Evolutionary conservation across 2,329 filamentous ascomycete species (phyloP).

Genomic region (Dactylellina parvicollis): DNA sequence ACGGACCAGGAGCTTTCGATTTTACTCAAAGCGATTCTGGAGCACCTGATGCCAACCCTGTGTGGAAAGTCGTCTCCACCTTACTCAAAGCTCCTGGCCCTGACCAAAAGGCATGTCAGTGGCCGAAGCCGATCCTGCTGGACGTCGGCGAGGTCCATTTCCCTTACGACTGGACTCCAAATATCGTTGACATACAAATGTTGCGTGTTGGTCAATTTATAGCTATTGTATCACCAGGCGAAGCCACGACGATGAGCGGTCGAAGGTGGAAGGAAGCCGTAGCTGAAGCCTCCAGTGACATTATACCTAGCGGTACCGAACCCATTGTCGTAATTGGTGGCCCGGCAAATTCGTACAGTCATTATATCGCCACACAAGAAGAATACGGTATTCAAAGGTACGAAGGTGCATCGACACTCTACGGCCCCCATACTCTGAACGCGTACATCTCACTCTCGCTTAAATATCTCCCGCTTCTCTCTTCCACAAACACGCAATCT

Average conservation of each 20-base stretch:
- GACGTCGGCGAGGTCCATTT: conserved; percentile 82
- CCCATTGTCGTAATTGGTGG: conserved; percentile 78
- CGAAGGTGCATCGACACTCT: conserved; percentile 92
- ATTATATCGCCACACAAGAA: conserved; percentile 81
- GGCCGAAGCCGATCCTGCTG: conserved; percentile 82
- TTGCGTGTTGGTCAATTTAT: conserved; percentile 85
- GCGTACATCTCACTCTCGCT: conserved; percentile 89
- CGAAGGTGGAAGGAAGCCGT: conserved; percentile 83
- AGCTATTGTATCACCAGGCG: conserved; percentile 84
- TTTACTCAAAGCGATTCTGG: conserved; percentile 87
- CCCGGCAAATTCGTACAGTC: conserved; percentile 88
- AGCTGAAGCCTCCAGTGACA: conserved; percentile 64
- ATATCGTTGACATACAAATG: conserved; percentile 87
- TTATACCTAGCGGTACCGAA: conserved; percentile 64
- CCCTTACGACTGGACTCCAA: conserved; percentile 89
- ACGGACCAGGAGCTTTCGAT: conserved; percentile 90
- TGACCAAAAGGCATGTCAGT: conserved; percentile 79
- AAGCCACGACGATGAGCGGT: conserved; percentile 92
- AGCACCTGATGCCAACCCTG: conserved; percentile 74
- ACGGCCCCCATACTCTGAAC: conserved; percentile 80
- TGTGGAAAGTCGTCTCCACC: conserved; percentile 81
- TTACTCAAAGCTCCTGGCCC: conserved; percentile 76
- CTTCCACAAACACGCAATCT: conserved; percentile 64
- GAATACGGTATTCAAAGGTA: conserved; percentile 88
- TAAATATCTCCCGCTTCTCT: conserved; percentile 75